phyloP scores from a whole-genome alignment of 2,329 filamentous ascomycete species.

The Sarocladiaceae sp. region DNA sequence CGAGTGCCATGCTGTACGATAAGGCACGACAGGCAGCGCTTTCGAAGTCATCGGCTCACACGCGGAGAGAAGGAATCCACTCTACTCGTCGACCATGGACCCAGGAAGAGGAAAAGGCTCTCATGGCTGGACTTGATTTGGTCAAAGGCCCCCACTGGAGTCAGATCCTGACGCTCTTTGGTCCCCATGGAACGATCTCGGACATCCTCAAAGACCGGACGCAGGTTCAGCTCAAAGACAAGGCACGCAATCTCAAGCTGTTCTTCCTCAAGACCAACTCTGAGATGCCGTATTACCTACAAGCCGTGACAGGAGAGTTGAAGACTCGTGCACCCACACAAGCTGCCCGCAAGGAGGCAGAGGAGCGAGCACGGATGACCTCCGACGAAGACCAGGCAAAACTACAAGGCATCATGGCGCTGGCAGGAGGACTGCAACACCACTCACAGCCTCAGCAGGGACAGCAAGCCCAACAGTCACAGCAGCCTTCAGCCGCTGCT shows the following conservation, averaged over 20 bases:
- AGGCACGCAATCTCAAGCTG: slow-evolving; percentile 81
- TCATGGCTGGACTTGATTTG: slow-evolving; percentile 81
- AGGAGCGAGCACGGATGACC: slow-evolving; percentile 53
- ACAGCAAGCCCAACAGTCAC: slow-evolving; percentile 6
- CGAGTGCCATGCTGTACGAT: slow-evolving; percentile 51
- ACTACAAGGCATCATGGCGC: slow-evolving; percentile 52
- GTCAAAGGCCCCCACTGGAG: slow-evolving; percentile 92
- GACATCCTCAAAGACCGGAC: slow-evolving; percentile 83
- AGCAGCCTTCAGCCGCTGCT: not conserved
- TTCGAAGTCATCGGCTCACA: slow-evolving; percentile 49
- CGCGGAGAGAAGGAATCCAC: slow-evolving; percentile 49
- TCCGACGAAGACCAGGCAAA: slow-evolving; percentile 55
- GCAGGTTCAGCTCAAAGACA: slow-evolving; percentile 89
- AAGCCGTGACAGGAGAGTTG: slow-evolving; percentile 82
- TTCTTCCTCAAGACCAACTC: slow-evolving; percentile 90
- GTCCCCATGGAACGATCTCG: slow-evolving; percentile 69
- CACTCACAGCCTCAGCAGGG: slow-evolving; percentile 12
- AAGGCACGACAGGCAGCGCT: slow-evolving; percentile 53
- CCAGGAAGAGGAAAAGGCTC: slow-evolving; percentile 79
- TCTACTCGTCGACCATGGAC: slow-evolving; percentile 76
- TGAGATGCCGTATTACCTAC: slow-evolving; percentile 81
- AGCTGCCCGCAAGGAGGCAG: slow-evolving; percentile 62
- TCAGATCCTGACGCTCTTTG: slow-evolving; percentile 81
- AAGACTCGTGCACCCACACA: slow-evolving; percentile 77
- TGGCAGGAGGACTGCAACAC: slow-evolving; percentile 47